Evolutionary conservation across 2,329 filamentous ascomycete species (phyloP).

Genomic region (Scolecobasidium constrictum): DNA sequence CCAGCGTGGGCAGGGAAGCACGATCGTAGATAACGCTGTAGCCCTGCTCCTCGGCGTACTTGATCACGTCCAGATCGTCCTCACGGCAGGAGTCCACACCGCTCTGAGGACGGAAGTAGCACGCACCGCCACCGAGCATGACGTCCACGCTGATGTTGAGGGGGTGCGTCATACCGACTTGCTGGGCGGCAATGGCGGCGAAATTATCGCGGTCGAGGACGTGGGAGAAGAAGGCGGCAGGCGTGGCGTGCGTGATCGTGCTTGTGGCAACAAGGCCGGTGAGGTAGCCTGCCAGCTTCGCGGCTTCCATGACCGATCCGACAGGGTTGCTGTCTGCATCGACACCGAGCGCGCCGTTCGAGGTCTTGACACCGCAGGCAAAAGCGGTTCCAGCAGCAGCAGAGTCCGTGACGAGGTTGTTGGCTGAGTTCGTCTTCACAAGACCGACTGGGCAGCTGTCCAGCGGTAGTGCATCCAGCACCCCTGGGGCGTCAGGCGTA

Average conservation of each 20-base stretch:
- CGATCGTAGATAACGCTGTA: conserved; percentile 28
- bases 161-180: conserved; percentile 29
- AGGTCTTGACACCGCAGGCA: conserved; percentile 28
- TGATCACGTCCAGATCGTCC: conserved; percentile 27
- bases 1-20: conserved; percentile 21
- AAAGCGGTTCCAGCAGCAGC: conserved; percentile 30
- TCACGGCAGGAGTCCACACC: conserved; percentile 26
- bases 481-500: too few relatives aligned
- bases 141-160: conserved; percentile 29
- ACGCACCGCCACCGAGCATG: conserved; percentile 30
- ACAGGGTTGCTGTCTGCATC: conserved; percentile 22
- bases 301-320: conserved; percentile 30
- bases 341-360: conserved; percentile 27
- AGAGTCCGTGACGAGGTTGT: conserved; percentile 31
- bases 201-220: conserved; percentile 23
- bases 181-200: conserved; percentile 27
- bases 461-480: too few relatives aligned
- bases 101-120: conserved; percentile 30
- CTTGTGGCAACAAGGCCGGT: conserved; percentile 33
- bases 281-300: conserved; percentile 28
- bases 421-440: conserved; percentile 15
- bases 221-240: conserved; percentile 25
- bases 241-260: conserved; percentile 27
- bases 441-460: too few relatives aligned
- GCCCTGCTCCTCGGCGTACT: conserved; percentile 22